Evolutionary conservation across 371 early-diverging fungal species (phyloP).

Genomic region (Conidiobolus incongruus): DNA sequence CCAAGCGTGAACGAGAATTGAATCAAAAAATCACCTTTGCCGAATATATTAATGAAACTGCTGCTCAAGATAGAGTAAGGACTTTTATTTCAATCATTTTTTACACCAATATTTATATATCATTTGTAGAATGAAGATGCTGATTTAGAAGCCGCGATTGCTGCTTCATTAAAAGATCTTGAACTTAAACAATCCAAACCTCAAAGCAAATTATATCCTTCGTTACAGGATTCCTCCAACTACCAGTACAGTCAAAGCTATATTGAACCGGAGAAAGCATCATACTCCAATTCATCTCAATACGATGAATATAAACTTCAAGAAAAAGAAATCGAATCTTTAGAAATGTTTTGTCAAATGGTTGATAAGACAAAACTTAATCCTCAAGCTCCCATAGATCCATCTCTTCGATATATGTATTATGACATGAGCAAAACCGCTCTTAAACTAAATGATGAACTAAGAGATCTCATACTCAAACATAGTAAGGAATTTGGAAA

Average conservation of each 20-base stretch:
- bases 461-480: conserved; percentile 37
- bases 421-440: conserved; percentile 43
- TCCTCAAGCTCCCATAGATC: background rate
- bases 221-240: background rate
- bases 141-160: conserved; percentile 78
- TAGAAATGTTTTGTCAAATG: conserved; percentile 7
- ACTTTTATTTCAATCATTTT: conserved; percentile 6
- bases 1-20: background rate
- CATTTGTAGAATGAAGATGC: conserved; percentile 65
- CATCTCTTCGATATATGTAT: conserved; percentile 17
- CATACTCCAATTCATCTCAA: conserved; percentile 43
- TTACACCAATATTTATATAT: conserved; percentile 1
- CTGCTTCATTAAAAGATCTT: conserved; percentile 65
- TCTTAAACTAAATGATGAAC: conserved; percentile 34
- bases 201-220: background rate
- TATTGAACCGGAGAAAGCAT: conserved; percentile 22
- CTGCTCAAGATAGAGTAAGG: conserved; percentile 5
- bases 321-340: conserved; percentile 12
- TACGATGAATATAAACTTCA: conserved; percentile 40
- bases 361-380: conserved; percentile 3
- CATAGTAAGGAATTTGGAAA: conserved; percentile 22
- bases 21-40: conserved; percentile 5
- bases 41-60: no score
- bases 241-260: background rate
- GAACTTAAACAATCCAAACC: background rate